Conservation (phyloP, 2,329 filamentous ascomycete species). For the Monosporascus ibericus region DNA sequence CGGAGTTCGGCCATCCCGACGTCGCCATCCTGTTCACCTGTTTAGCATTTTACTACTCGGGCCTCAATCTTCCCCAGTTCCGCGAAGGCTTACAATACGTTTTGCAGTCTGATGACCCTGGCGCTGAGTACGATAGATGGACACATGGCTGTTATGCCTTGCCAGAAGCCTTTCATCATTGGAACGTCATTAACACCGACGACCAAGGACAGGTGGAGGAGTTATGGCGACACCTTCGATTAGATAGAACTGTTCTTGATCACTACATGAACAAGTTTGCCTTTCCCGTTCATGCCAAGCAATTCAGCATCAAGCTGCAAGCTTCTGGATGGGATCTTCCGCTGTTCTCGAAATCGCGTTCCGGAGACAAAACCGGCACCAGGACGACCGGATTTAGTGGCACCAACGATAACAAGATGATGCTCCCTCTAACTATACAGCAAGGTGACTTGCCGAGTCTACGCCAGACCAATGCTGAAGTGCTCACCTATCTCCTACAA, state of each 20-base stretch:
- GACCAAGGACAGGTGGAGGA: constrained; percentile 43
- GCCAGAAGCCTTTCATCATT: constrained; percentile 40
- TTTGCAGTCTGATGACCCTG: constrained; percentile 48
- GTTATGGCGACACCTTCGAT: constrained; percentile 43
- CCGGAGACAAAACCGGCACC: constrained; percentile 12
- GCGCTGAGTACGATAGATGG: constrained; percentile 48
- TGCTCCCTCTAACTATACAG: constrained; percentile 54
- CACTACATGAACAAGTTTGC: constrained; percentile 58
- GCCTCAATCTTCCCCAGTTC: constrained; percentile 43
- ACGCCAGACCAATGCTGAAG: constrained; percentile 56
- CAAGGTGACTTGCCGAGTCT: constrained; percentile 54
- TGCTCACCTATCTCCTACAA: constrained; percentile 52
- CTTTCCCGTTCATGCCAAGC: constrained; percentile 57
- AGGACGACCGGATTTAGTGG: constrained; percentile 65
- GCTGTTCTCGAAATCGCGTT: constrained; percentile 24
- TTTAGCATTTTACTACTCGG: constrained; percentile 60
- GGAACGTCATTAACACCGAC: constrained; percentile 52
- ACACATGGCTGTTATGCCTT: constrained; percentile 29
- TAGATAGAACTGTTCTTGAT: constrained; percentile 45
- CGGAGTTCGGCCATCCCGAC: constrained; percentile 64
- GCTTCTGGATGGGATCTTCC: constrained; percentile 65
- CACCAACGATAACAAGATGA: constrained; percentile 59
- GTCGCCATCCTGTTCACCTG: constrained; percentile 60
- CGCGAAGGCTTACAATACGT: constrained; percentile 42
- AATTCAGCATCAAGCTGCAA: constrained; percentile 58